These are phyloP conservation scores for Hymenoscyphus scutula DNA, from an alignment of 2,329 filamentous ascomycete genomes.

Conservation along the genomic window DNA sequence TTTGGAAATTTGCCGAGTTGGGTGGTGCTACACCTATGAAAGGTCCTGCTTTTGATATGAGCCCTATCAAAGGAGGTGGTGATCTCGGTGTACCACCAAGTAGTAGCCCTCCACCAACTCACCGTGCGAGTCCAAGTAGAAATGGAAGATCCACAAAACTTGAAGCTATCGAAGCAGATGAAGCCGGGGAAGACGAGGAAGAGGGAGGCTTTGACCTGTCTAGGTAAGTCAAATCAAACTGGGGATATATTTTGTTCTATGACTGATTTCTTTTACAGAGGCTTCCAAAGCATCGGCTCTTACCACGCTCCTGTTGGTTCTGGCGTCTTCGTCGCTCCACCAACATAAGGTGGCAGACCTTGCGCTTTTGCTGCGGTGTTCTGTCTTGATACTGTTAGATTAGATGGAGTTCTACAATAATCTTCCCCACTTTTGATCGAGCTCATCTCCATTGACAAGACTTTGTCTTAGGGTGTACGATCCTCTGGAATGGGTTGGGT, in stretches of 20 bases:
- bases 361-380: not conserved
- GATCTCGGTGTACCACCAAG: constrained; percentile 43
- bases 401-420: not conserved
- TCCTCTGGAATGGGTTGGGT: too few species aligned
- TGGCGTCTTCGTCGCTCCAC: constrained; percentile 19
- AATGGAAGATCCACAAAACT: constrained; percentile 22
- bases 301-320: constrained; percentile 46
- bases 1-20: constrained; percentile 83
- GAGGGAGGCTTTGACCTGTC: constrained; percentile 35
- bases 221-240: constrained; percentile 23
- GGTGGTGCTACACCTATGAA: constrained; percentile 63
- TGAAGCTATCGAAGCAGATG: constrained; percentile 26
- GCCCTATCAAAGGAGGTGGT: constrained; percentile 51
- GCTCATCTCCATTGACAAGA: not conserved
- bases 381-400: not conserved
- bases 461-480: not conserved
- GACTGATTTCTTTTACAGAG: constrained; percentile 38
- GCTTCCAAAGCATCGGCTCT: constrained; percentile 63
- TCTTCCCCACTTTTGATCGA: not conserved
- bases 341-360: not conserved
- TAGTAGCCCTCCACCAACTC: constrained; percentile 53
- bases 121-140: constrained; percentile 31
- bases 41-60: constrained; percentile 53
- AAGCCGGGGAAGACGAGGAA: constrained; percentile 33
- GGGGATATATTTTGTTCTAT: not conserved